These are phyloP conservation scores for Fusarium pseudonygamai DNA, from an alignment of 2,329 filamentous ascomycete species.

Conservation along the genomic window DNA sequence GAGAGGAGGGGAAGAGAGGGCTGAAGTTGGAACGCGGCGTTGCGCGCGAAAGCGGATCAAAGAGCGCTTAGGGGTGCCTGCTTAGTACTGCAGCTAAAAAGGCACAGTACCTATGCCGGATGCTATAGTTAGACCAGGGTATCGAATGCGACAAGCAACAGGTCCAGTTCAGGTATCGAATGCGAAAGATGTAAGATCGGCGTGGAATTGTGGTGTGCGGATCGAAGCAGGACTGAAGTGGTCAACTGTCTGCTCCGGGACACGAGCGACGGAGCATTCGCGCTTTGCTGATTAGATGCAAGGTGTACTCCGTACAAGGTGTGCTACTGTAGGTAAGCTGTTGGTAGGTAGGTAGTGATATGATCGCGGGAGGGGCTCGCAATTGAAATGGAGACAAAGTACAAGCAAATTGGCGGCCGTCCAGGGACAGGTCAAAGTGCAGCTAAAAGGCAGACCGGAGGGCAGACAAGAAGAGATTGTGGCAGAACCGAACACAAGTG, in stretches of 20 bases:
- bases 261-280: not conserved
- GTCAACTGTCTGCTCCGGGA: not conserved
- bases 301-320: not conserved
- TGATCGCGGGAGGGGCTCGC: conserved; percentile 20
- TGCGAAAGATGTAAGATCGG: conserved; percentile 5
- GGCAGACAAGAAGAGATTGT: conserved; percentile 28
- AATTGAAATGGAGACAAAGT: conserved; percentile 24
- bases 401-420: conserved; percentile 25
- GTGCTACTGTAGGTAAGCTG: conserved; percentile 30
- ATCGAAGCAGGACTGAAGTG: conserved; percentile 3
- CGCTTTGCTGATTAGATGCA: not conserved
- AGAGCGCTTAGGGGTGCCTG: conserved; percentile 42
- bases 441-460: conserved; percentile 33
- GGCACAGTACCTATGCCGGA: conserved; percentile 13
- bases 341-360: conserved; percentile 15
- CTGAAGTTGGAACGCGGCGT: conserved; percentile 41
- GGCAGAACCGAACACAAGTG: conserved; percentile 39
- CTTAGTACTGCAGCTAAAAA: conserved; percentile 25
- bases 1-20: conserved; percentile 40
- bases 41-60: conserved; percentile 39
- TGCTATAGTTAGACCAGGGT: conserved; percentile 14
- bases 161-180: conserved; percentile 20
- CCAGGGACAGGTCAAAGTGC: not conserved
- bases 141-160: conserved; percentile 26
- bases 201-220: conserved; percentile 32